phyloP scores from a whole-genome alignment of 495 filamentous ascomycete species.

The Penicillium cataractarum region DNA sequence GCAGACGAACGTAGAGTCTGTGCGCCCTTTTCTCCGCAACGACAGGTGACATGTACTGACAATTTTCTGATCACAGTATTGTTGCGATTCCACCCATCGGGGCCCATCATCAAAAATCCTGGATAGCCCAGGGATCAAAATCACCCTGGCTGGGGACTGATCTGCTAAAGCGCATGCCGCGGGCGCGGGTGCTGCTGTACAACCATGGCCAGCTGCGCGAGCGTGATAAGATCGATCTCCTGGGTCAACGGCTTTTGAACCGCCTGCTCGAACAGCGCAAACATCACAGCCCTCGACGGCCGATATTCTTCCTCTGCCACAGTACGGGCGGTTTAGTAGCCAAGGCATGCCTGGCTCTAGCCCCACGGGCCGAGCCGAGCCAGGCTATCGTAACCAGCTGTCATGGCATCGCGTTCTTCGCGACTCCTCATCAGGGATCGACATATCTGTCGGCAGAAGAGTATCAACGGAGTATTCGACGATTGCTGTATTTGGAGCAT shows the following conservation, averaged over 20 bases:
- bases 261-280: slow-evolving; percentile 44
- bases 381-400: slow-evolving; percentile 57
- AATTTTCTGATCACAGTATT: slow-evolving; percentile 33
- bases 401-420: slow-evolving; percentile 63
- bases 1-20: slow-evolving; percentile 47
- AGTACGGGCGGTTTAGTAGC: slow-evolving; percentile 66
- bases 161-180: slow-evolving; percentile 30
- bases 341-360: slow-evolving; percentile 58
- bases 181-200: slow-evolving; percentile 58
- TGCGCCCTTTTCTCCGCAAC: slow-evolving; percentile 8
- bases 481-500: slow-evolving; percentile 57
- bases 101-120: slow-evolving; percentile 42
- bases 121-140: slow-evolving; percentile 28
- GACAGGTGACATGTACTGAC: slow-evolving; percentile 5
- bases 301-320: slow-evolving; percentile 66
- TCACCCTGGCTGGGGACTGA: slow-evolving; percentile 35
- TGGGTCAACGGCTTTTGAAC: slow-evolving; percentile 55
- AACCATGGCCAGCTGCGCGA: slow-evolving; percentile 55
- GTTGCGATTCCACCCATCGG: slow-evolving; percentile 50
- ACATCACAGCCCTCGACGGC: slow-evolving; percentile 39
- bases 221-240: slow-evolving; percentile 48
- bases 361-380: slow-evolving; percentile 41
- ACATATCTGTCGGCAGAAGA: slow-evolving; percentile 64
- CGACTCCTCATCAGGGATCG: slow-evolving; percentile 66
- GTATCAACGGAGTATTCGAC: slow-evolving; percentile 57